Base-by-base conservation (phyloP, 805 yeast species). In the Candida hispaniensis region DNA sequence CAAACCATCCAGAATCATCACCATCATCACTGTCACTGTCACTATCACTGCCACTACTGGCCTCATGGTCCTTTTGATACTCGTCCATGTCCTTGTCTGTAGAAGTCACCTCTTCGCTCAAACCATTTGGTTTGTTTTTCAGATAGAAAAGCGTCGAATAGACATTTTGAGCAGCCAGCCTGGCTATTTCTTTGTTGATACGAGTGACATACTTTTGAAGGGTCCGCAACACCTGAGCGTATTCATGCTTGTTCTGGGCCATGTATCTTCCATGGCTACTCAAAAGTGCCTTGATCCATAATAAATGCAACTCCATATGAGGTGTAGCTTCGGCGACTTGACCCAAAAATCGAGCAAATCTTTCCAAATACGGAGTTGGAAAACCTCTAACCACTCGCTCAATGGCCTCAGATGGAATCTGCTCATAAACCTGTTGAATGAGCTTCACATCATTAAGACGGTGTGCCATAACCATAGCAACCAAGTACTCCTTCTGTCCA, bases 401-500 rank as follows among this genome's bases (percentile, higher is more conserved):
- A 22, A 88, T 71, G 50, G 85, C 93, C 3, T 62, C 60, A n/a
- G 69, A 51, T 2, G 91, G 88, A 7, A 86, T 65, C 4, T 67
- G 48, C 52, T 83, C 94, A 52, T 75, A 81, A 0, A 81, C 79
- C 41, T 66, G 66, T 42, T 76, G 76, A 15, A 86, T 72, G 36
- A 91, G 60, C 47, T 75, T 71, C 7, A 58, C 60, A 52, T 91
- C 98, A 52, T 91, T 91, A 41, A 91, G 66, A 55, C 98, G 68
- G 67, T 91, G 85, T 0, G 96, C 73, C 96, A 91, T 85, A 9
- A 86, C 80, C 40, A 88, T 58, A 0, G 96, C 88, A 24, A 71
- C 71, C 47, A 86, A 60, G 54, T 73, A 82, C 36, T 74, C 77
- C 36, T 64, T 65, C 32, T 73, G 77, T 6, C 59, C 45, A 25